A percentile compares a stretch with the other conserved stretches of the same genome.
phyloP scores from a whole-genome alignment of 1,284 basidiomycete species.

The Puccinia coronata region DNA sequence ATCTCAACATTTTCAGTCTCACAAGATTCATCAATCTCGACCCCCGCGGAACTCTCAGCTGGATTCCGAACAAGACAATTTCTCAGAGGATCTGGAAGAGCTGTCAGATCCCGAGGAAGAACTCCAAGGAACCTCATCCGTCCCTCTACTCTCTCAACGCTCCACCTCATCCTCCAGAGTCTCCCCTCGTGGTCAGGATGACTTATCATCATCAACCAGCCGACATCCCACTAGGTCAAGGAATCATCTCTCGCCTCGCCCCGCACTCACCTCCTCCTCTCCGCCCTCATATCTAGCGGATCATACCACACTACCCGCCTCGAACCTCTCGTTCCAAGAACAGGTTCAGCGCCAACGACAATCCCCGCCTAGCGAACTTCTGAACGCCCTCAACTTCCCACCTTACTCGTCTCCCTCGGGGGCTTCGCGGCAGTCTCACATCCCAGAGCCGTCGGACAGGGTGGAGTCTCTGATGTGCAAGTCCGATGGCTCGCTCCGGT shows the following conservation, averaged over 20 bases:
- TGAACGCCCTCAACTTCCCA: neutral
- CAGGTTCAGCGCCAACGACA: slow-evolving; percentile 35
- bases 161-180: neutral
- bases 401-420: neutral
- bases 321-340: slow-evolving; percentile 37
- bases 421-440: neutral
- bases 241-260: neutral
- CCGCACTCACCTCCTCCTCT: slow-evolving; percentile 1
- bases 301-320: neutral
- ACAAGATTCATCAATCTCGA: neutral
- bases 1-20: too few relatives aligned
- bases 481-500: slow-evolving; percentile 45
- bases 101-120: slow-evolving; percentile 1
- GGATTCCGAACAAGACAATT: neutral
- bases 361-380: neutral
- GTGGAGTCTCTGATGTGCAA: slow-evolving; percentile 46
- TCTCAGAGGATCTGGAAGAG: neutral
- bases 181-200: too few relatives aligned
- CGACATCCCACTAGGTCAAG: slow-evolving; percentile 10
- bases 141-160: neutral
- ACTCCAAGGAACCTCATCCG: neutral
- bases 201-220: neutral
- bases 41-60: neutral
- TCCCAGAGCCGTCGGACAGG: neutral
- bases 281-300: neutral